Evolutionary conservation across 352 stramenopile genomes (phyloP).

Genomic region (Globisporangium cylindrosporum): DNA sequence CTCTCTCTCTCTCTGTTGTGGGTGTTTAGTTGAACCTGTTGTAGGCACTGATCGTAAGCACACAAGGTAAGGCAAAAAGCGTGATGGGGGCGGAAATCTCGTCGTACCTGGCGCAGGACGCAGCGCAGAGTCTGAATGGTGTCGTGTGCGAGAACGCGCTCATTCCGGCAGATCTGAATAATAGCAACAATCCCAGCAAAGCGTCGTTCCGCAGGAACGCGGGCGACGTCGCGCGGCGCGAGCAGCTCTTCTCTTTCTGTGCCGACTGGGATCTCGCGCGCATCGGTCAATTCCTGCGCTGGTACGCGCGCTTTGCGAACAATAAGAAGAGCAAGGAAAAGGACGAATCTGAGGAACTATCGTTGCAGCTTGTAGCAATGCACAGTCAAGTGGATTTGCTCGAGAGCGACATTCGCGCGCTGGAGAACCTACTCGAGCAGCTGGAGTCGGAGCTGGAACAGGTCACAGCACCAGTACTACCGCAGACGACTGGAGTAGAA

Average conservation of each 20-base stretch:
- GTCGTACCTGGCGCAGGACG: slow-evolving; percentile 40
- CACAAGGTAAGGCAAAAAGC: background rate
- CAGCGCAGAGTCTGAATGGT: slow-evolving; percentile 34
- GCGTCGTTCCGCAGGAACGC: slow-evolving; percentile 27
- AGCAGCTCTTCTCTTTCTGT: slow-evolving; percentile 57
- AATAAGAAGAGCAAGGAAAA: slow-evolving; percentile 6
- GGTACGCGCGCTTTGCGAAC: slow-evolving; percentile 45
- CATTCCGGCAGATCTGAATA: background rate
- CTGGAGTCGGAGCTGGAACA: slow-evolving; percentile 32
- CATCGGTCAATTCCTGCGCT: slow-evolving; percentile 54
- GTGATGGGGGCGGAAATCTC: slow-evolving; percentile 47
- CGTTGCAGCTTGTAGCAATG: slow-evolving; percentile 20
- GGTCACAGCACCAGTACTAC: background rate
- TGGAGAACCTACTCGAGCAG: slow-evolving; percentile 39
- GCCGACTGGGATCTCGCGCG: slow-evolving; percentile 52
- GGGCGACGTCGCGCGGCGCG: slow-evolving; percentile 38
- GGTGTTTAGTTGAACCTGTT: background rate
- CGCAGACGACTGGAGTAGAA: background rate
- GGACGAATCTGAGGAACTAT: background rate
- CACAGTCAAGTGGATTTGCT: slow-evolving; percentile 34
- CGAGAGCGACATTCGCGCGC: slow-evolving; percentile 26
- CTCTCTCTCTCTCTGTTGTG: no score
- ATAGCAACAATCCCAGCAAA: background rate
- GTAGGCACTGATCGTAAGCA: background rate
- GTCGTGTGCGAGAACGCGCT: slow-evolving; percentile 34